A percentile compares a stretch with the other conserved stretches of the same genome.
These are phyloP conservation scores for Metarhizium sp. DNA, from an alignment of 2,329 filamentous ascomycete genomes.

Conservation along the genomic window DNA sequence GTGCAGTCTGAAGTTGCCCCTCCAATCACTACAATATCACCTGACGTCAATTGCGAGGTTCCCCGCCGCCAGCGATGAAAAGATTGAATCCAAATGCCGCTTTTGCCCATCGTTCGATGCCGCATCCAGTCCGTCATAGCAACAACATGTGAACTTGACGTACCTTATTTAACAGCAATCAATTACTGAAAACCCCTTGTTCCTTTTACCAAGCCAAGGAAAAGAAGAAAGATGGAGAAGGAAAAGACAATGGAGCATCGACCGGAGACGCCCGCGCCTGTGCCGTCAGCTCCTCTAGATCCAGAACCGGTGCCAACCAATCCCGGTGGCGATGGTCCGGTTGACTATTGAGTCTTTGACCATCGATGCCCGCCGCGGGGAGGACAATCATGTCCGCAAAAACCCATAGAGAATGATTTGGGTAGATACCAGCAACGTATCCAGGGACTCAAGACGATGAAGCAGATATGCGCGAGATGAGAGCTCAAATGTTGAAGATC, in stretches of 20 bases:
- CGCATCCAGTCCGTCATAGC: not conserved
- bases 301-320: slow-evolving; percentile 9
- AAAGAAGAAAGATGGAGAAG: not conserved
- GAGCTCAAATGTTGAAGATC: not conserved
- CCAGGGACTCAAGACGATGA: not conserved
- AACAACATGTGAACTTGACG: not conserved
- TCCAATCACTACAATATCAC: not conserved
- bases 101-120: not conserved
- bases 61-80: not conserved
- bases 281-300: slow-evolving; percentile 19
- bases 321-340: slow-evolving; percentile 14
- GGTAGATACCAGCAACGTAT: not conserved
- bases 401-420: not conserved
- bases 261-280: slow-evolving; percentile 21
- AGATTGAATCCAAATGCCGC: not conserved
- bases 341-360: slow-evolving; percentile 13
- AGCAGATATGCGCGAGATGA: not conserved
- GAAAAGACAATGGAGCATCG: slow-evolving; percentile 9
- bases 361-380: not conserved
- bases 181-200: not conserved
- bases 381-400: not conserved
- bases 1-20: no score
- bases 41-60: not conserved
- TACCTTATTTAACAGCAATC: not conserved
- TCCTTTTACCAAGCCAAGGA: not conserved